A percentile compares a stretch with the other conserved stretches of the same genome.
Evolutionary conservation across 2,329 filamentous ascomycete species (phyloP).

Genomic region (Macrophomina phaseolina): DNA sequence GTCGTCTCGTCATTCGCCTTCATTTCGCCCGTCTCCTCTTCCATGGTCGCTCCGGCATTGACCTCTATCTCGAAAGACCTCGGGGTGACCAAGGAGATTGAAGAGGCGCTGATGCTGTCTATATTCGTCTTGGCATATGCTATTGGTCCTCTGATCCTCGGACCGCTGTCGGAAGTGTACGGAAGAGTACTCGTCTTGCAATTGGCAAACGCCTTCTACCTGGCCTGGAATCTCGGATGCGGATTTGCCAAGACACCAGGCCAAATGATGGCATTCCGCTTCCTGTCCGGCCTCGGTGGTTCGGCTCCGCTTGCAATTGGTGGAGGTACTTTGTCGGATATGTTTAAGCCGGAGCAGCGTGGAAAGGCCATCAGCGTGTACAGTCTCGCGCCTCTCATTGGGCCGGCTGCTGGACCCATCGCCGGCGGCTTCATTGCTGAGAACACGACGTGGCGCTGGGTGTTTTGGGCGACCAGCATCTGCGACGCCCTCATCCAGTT

Average conservation of each 20-base stretch:
- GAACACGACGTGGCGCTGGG: constrained; percentile 73
- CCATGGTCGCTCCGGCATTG: constrained; percentile 46
- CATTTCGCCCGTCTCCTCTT: constrained; percentile 46
- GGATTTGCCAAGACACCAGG: constrained; percentile 45
- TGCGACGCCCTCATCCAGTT: constrained; percentile 65
- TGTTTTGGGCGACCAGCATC: constrained; percentile 72
- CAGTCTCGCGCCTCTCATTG: constrained; percentile 67
- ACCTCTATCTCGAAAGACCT: constrained; percentile 40
- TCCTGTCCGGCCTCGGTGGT: constrained; percentile 46
- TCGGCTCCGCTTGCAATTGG: constrained; percentile 47
- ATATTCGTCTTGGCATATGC: constrained; percentile 47
- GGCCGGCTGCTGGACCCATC: constrained; percentile 70
- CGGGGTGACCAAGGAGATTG: constrained; percentile 38
- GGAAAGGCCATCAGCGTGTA: constrained; percentile 69
- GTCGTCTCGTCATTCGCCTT: constrained; percentile 50
- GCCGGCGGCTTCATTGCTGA: constrained; percentile 69
- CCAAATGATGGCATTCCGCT: constrained; percentile 46
- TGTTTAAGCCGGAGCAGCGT: constrained; percentile 66
- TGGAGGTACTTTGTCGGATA: constrained; percentile 55
- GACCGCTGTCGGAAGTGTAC: constrained; percentile 44
- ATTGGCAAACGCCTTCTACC: constrained; percentile 41
- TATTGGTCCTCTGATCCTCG: constrained; percentile 44
- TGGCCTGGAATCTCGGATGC: constrained; percentile 47
- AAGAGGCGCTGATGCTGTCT: constrained; percentile 41
- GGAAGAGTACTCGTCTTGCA: constrained; percentile 43